Conservation (phyloP, 2,329 filamentous ascomycete genomes). For the Hypomyces perniciosus region DNA sequence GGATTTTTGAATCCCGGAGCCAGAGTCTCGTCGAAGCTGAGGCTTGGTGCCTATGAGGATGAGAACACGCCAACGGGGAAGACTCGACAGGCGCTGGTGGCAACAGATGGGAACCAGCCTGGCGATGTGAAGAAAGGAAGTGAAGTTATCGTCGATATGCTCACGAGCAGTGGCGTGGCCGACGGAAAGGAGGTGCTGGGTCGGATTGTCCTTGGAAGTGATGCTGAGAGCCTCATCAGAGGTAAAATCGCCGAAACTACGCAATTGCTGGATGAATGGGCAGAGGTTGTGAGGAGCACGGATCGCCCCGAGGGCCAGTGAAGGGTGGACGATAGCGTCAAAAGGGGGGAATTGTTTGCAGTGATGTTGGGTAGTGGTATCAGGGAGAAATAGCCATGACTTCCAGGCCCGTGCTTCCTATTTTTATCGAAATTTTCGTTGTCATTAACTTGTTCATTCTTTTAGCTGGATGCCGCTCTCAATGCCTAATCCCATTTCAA, state of each 20-base stretch:
- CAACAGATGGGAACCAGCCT: conserved; percentile 42
- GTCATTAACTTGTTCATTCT: too few species aligned
- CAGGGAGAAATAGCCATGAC: too few species aligned
- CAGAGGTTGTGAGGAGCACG: conserved; percentile 24
- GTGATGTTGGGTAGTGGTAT: neutral
- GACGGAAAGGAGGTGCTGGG: conserved; percentile 44
- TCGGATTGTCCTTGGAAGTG: conserved; percentile 49
- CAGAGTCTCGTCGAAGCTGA: conserved; percentile 21
- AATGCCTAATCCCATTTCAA: neutral
- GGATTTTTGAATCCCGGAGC: conserved; percentile 36
- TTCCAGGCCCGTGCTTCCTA: too few species aligned
- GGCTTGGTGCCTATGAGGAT: conserved; percentile 28
- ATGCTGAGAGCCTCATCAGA: conserved; percentile 38
- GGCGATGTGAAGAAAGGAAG: conserved; percentile 51
- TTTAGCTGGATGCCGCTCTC: neutral
- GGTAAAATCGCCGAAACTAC: conserved; percentile 38
- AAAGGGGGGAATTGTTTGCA: neutral
- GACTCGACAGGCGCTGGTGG: conserved; percentile 25
- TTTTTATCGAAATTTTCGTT: too few species aligned
- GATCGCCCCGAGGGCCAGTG: conserved; percentile 13
- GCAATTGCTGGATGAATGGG: conserved; percentile 44
- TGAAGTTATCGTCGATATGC: conserved; percentile 47
- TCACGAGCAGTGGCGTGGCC: conserved; percentile 44
- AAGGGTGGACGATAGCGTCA: neutral
- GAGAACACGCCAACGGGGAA: conserved; percentile 24